Evolutionary conservation across 2,329 filamentous ascomycete species (phyloP).

Genomic region (Acephala macrosclerotiorum): DNA sequence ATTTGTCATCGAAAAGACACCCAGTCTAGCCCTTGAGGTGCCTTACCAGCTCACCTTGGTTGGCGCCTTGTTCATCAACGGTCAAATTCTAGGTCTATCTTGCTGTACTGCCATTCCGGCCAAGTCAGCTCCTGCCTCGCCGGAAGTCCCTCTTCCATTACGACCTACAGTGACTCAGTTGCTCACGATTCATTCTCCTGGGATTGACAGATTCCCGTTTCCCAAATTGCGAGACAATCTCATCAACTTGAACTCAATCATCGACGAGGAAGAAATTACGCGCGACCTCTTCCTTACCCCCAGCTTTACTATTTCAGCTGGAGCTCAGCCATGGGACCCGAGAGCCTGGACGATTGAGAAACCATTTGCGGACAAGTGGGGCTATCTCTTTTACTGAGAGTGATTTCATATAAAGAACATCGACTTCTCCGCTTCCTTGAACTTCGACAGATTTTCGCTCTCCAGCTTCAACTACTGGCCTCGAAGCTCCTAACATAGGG

Average conservation of each 20-base stretch:
- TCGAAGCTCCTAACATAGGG: neutral
- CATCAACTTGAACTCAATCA: slow-evolving; percentile 8
- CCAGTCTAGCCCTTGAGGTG: slow-evolving; percentile 7
- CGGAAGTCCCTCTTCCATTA: slow-evolving; percentile 5
- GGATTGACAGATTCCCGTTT: slow-evolving; percentile 15
- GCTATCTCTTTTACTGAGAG: slow-evolving; percentile 9
- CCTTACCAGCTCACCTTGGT: slow-evolving; percentile 11
- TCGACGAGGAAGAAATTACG: slow-evolving; percentile 17
- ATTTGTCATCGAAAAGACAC: neutral
- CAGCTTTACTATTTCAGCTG: slow-evolving; percentile 8
- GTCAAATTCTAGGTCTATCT: slow-evolving; percentile 13
- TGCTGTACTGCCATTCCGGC: slow-evolving; percentile 1
- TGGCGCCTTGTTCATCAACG: slow-evolving; percentile 15
- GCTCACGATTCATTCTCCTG: slow-evolving; percentile 12
- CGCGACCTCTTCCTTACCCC: slow-evolving; percentile 11
- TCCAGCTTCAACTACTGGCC: neutral
- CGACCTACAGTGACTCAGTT: slow-evolving; percentile 15
- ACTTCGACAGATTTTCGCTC: neutral
- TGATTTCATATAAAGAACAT: neutral
- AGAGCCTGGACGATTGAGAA: slow-evolving; percentile 14
- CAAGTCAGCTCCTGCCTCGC: slow-evolving; percentile 6
- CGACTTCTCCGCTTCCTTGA: neutral
- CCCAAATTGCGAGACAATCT: slow-evolving; percentile 17
- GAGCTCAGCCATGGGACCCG: slow-evolving; percentile 18
- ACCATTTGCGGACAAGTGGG: slow-evolving; percentile 19